Percentiles rank a stretch among this genome's conserved stretches.
Evolutionary conservation across 768 basidiomycete species (phyloP).

Genomic region (Cytidiella melzeri): DNA sequence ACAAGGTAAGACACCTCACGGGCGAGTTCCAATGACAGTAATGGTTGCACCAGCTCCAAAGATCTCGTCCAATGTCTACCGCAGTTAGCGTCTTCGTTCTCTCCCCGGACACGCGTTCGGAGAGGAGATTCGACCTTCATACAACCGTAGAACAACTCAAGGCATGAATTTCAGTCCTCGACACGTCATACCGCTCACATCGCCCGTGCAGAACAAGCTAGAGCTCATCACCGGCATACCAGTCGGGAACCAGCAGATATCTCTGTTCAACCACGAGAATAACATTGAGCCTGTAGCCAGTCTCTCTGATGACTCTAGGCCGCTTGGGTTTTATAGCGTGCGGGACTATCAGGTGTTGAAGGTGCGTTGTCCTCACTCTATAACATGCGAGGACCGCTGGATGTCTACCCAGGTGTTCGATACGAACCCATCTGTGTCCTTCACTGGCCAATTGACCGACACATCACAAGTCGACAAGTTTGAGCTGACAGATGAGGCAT

Average conservation of each 20-base stretch:
- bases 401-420: conserved; percentile 52
- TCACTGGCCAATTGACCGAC: conserved; percentile 83
- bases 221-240: conserved; percentile 91
- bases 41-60: no score
- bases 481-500: conserved; percentile 77
- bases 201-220: conserved; percentile 45
- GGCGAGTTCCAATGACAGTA: no score
- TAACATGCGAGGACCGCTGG: neutral
- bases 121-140: conserved; percentile 76
- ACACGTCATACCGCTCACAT: neutral
- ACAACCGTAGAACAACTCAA: conserved; percentile 77
- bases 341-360: conserved; percentile 76
- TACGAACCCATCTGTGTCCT: conserved; percentile 64
- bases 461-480: conserved; percentile 88
- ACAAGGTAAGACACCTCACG: no score
- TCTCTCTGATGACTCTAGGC: conserved; percentile 61
- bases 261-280: conserved; percentile 52
- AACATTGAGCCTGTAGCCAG: conserved; percentile 43
- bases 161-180: conserved; percentile 35
- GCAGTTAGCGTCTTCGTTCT: conserved; percentile 68
- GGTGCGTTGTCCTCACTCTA: conserved; percentile 36
- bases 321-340: conserved; percentile 70
- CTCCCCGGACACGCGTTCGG: conserved; percentile 87
- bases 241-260: conserved; percentile 60
- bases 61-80: conserved; percentile 41